Percentiles rank a stretch among this genome's conserved stretches.
These are phyloP conservation scores for Thelonectria discophora DNA, from an alignment of 2,329 filamentous ascomycete genomes.

Conservation along the genomic window DNA sequence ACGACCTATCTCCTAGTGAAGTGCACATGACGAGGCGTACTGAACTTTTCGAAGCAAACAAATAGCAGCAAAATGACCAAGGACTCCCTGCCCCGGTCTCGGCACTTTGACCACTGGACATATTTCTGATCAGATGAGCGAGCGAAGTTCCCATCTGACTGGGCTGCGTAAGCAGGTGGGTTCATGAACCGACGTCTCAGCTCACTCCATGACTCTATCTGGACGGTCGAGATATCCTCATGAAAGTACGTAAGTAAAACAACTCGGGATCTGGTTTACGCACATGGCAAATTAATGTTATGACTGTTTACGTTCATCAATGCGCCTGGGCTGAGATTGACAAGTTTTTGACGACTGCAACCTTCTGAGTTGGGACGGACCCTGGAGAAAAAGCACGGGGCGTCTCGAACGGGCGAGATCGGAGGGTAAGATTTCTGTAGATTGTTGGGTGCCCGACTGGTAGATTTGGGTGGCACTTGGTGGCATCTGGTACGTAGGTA, in stretches of 20 bases:
- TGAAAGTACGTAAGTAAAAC: background rate
- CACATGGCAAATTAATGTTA: background rate
- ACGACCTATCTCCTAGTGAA: too few species aligned
- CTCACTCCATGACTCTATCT: background rate
- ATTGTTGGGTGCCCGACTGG: background rate
- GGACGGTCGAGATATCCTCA: background rate
- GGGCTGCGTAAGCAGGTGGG: background rate
- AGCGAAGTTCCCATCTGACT: background rate
- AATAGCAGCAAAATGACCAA: too few species aligned
- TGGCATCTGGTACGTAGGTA: background rate
- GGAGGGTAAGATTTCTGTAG: background rate
- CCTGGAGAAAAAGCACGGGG: background rate
- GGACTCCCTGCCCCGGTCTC: too few species aligned
- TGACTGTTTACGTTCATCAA: background rate
- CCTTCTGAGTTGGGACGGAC: background rate
- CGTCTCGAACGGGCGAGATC: background rate
- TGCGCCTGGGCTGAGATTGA: background rate
- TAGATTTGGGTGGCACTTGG: slow-evolving; percentile 14
- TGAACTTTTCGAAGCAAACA: too few species aligned
- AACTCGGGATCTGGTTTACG: background rate
- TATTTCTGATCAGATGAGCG: too few species aligned
- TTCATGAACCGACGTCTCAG: background rate
- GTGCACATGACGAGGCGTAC: too few species aligned
- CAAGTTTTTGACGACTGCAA: background rate
- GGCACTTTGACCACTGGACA: too few species aligned